phyloP scores from a whole-genome alignment of 345 rosid genomes.

The Hirschfeldia incana region DNA sequence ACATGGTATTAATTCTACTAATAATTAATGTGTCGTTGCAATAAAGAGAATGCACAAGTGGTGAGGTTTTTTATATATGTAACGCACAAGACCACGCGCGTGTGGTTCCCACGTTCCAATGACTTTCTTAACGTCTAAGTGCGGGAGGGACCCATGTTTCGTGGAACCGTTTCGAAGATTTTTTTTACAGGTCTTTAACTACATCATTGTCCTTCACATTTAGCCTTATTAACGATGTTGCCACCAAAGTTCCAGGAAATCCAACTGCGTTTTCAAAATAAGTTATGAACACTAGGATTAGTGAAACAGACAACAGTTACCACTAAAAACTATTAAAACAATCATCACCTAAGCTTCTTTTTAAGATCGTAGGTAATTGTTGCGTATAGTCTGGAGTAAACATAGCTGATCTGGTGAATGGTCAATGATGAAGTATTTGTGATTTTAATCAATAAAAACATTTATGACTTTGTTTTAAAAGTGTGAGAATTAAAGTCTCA shows the following conservation, averaged over 20 bases:
- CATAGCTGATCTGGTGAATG: slow-evolving; percentile 1
- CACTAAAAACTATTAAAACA: neutral
- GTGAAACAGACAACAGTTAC: neutral
- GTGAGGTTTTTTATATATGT: slow-evolving; percentile 17
- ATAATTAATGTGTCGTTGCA: slow-evolving; percentile 27
- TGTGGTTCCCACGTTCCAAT: slow-evolving; percentile 19
- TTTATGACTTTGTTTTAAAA: neutral
- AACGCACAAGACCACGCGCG: slow-evolving; percentile 33
- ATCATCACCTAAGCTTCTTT: neutral
- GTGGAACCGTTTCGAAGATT: slow-evolving; percentile 31
- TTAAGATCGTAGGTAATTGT: neutral
- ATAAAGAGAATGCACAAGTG: slow-evolving; percentile 38
- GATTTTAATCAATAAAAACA: neutral
- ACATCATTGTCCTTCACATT: neutral
- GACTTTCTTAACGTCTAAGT: slow-evolving; percentile 39
- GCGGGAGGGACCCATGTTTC: slow-evolving; percentile 32
- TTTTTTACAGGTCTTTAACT: neutral
- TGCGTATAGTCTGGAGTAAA: neutral
- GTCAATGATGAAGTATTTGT: neutral
- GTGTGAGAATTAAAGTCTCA: neutral
- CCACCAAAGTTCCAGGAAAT: neutral
- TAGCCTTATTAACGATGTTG: slow-evolving; percentile 5
- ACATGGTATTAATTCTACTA: slow-evolving; percentile 33
- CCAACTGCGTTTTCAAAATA: neutral
- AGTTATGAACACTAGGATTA: neutral